Conservation (phyloP, 2,329 filamentous ascomycete genomes). For the Leptographium procerum region DNA sequence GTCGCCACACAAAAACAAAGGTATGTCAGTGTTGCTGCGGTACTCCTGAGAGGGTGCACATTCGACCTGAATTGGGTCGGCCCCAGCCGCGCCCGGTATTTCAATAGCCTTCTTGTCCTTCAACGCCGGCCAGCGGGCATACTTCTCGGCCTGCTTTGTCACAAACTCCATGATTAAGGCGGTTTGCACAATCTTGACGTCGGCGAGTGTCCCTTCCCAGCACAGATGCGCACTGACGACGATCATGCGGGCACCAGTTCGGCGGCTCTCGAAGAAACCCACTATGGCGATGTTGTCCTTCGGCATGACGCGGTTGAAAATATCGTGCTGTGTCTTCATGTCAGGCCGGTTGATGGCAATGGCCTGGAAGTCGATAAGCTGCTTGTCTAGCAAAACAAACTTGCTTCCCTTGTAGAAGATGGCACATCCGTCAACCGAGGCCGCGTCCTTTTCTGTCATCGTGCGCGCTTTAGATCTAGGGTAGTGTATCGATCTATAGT, state of each 20-base stretch:
- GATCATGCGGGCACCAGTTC: slow-evolving; percentile 82
- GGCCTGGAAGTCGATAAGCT: slow-evolving; percentile 82
- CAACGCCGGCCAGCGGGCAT: slow-evolving; percentile 65
- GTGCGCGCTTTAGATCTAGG: slow-evolving; percentile 83
- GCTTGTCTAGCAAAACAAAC: slow-evolving; percentile 87
- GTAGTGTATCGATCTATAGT: slow-evolving; percentile 92
- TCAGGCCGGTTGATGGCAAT: slow-evolving; percentile 90
- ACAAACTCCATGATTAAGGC: slow-evolving; percentile 92
- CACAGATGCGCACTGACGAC: slow-evolving; percentile 90
- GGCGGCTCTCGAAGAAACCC: slow-evolving; percentile 82
- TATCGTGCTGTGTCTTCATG: slow-evolving; percentile 94
- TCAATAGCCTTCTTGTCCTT: slow-evolving; percentile 64
- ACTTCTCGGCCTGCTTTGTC: slow-evolving; percentile 75
- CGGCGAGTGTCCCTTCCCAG: slow-evolving; percentile 83
- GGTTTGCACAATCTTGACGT: slow-evolving; percentile 94
- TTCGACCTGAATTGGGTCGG: slow-evolving; percentile 42
- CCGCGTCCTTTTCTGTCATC: slow-evolving; percentile 81
- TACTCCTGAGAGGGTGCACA: slow-evolving; percentile 81
- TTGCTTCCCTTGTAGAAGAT: slow-evolving; percentile 85
- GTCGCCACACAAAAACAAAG: slow-evolving; percentile 83
- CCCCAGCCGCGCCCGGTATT: slow-evolving; percentile 22
- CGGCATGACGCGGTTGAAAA: slow-evolving; percentile 97
- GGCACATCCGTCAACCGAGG: slow-evolving; percentile 87
- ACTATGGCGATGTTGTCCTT: slow-evolving; percentile 94
- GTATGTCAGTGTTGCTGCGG: slow-evolving; percentile 73